Conservation (phyloP, 495 filamentous ascomycete species). For the Copromyces sp. region DNA sequence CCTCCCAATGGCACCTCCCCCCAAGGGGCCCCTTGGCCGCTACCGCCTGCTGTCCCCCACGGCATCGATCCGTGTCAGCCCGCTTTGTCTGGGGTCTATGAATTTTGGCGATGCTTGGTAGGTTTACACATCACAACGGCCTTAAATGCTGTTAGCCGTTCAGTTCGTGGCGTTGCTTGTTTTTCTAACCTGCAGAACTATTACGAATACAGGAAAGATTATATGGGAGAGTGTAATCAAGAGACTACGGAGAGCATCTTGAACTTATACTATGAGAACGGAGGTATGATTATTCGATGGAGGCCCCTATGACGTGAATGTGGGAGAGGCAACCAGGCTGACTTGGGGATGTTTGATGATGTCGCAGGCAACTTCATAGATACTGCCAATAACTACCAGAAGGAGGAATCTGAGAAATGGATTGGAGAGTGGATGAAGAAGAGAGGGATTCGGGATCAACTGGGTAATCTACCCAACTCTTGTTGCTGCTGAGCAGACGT, state of each 20-base stretch:
- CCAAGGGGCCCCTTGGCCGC: slow-evolving; percentile 42
- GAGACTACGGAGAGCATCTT: slow-evolving; percentile 53
- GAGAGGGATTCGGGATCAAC: slow-evolving; percentile 29
- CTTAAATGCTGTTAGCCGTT: not conserved
- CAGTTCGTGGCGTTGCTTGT: not conserved
- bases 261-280: slow-evolving; percentile 54
- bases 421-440: slow-evolving; percentile 66
- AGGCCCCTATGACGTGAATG: not conserved
- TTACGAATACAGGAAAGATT: slow-evolving; percentile 16
- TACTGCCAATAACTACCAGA: slow-evolving; percentile 62
- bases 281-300: slow-evolving; percentile 2
- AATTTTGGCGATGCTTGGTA: slow-evolving; percentile 50
- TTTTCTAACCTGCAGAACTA: not conserved
- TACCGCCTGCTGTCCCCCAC: slow-evolving; percentile 51
- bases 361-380: slow-evolving; percentile 65
- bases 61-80: slow-evolving; percentile 48
- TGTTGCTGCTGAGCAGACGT: not conserved
- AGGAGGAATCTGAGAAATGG: slow-evolving; percentile 56
- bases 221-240: slow-evolving; percentile 52
- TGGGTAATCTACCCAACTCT: slow-evolving; percentile 17
- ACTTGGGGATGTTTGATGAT: not conserved
- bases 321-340: not conserved
- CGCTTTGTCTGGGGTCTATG: slow-evolving; percentile 53
- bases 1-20: slow-evolving; percentile 21
- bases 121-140: not conserved